Percentiles rank a stretch among this genome's conserved stretches.
These are phyloP conservation scores for Taiozyma sp. DNA, from an alignment of 1,139 yeast genomes.

Conservation along the genomic window DNA sequence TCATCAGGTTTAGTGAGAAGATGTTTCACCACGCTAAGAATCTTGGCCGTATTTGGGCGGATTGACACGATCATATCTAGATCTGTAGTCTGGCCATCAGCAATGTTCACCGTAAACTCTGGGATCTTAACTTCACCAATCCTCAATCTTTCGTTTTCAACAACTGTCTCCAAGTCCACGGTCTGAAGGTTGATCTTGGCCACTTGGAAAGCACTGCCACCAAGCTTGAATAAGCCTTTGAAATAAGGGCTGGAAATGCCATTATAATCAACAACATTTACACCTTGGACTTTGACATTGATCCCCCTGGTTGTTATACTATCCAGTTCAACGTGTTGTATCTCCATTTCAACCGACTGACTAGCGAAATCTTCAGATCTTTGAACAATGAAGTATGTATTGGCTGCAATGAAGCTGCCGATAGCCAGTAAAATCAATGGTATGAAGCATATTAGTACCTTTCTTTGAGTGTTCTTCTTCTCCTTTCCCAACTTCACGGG, in stretches of 20 bases:
- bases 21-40: conserved; percentile 27
- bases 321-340: conserved; percentile 27
- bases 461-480: neutral
- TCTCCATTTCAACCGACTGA: conserved; percentile 28
- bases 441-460: neutral
- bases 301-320: conserved; percentile 28
- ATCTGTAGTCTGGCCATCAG: conserved; percentile 11
- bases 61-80: conserved; percentile 23
- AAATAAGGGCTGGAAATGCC: conserved; percentile 24
- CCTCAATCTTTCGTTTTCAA: conserved; percentile 10
- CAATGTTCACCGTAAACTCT: conserved; percentile 14
- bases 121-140: conserved; percentile 20
- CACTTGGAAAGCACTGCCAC: conserved; percentile 26
- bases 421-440: neutral
- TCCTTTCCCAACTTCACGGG: neutral
- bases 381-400: conserved; percentile 18
- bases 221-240: conserved; percentile 24
- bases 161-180: conserved; percentile 6
- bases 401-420: neutral
- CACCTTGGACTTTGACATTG: conserved; percentile 27
- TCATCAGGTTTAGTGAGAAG: conserved; percentile 27
- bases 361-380: conserved; percentile 26
- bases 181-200: conserved; percentile 22
- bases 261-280: conserved; percentile 26
- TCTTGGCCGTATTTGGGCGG: conserved; percentile 28